Base-by-base conservation (phyloP, 257 asterid species). In the Przewalskia tangutica region DNA sequence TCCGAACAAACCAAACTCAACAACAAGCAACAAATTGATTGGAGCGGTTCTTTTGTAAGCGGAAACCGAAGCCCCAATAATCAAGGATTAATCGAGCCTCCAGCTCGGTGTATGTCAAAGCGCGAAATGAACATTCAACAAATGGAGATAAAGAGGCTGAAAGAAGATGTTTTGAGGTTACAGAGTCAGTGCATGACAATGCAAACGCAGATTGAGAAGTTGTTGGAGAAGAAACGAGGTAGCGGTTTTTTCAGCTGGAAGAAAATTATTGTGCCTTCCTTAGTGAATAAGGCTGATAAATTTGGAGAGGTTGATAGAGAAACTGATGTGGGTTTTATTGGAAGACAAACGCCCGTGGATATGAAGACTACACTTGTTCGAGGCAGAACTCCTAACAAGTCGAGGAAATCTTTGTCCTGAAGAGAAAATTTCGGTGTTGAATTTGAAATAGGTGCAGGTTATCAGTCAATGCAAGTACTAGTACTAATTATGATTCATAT, bases 121-220 rank as follows among this genome's bases (percentile, higher is more conserved):
- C 91, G 97, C 0, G 97, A 89, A 73, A 80, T 83, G 64, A 85
- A 59, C 78, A 73, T 84, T 6, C 95, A 89, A 4, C 91, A 91
- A 17, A 54, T 90, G 86, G 98, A 93, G 75, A 89, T 93, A 44
- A 92, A 83, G 90, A 90, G 87, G 84, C 77, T 95, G 5, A 93
- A 87, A 67, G 98, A 95, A 48, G 97, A 93, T 6, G 88, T 95
- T 0, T 82, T 86, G 0, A 88, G 91, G 88, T 88, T 95, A n/a
- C 97, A 95, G 82, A 87, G 90, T 84, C 94, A 91, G 62, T 93
- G 97, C 87, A 84, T 84, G 90, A 66, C 20, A 77, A 89, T 93
- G 97, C 94, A 95, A 60, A 83, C 71, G 5, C 94, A 89, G 46
- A 89, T 93, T 27, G 92, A 93, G 73, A 90, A 84, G 84, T 82